Evolutionary conservation across 176 grass and related monocot species (phyloP), one percentile per base, ranked within the genome.

Genomic region (Stipa capillata): DNA sequence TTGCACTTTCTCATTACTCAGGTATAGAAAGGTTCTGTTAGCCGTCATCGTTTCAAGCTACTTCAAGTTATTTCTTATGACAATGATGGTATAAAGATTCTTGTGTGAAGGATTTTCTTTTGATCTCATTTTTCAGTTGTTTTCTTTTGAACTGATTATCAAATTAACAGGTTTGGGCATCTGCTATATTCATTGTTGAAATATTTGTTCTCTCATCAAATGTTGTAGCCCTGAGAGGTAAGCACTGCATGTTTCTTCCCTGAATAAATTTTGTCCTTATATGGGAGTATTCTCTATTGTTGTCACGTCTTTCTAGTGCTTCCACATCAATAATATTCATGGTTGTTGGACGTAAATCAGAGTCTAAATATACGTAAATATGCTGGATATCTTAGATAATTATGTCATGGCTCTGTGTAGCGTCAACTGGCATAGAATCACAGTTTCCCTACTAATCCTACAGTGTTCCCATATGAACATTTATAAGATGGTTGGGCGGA

Each of bases 151-250:
- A 14, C 72, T 76, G 20, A 58, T 33, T 76, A 50, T 74, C 40
- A 4, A 35, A 85, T 90, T 80, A 84, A 39, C 83, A 94, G 95
- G 83, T 94, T 77, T 98, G 95, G 95, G 89, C 80, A 86, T 98
- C 92, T 65, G 80, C 88, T 85, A 56, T 94, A 85, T 75, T 90
- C 32, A 87, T 94, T 48, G 82, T 94, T 66, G 87, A 92, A 49
- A 66, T 94, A 78, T 92, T 92, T 87, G 87, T 94, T 80, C 87
- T 94, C 44, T 90, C 90, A 73, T 98, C 95, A 85, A 98, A 98
- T 85, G 76, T 78, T 60, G 87, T 98, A 32, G 89, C 92, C 66
- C 77, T 94, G 62, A 90, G 73, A 94, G 95, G 95, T 98, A 80
- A 78, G 70, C 33, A 44, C 13, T 73, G 39, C 49, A 58, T 0